Conservation (phyloP, 192 early-diverging fungal genomes). For the Podila epigama region DNA sequence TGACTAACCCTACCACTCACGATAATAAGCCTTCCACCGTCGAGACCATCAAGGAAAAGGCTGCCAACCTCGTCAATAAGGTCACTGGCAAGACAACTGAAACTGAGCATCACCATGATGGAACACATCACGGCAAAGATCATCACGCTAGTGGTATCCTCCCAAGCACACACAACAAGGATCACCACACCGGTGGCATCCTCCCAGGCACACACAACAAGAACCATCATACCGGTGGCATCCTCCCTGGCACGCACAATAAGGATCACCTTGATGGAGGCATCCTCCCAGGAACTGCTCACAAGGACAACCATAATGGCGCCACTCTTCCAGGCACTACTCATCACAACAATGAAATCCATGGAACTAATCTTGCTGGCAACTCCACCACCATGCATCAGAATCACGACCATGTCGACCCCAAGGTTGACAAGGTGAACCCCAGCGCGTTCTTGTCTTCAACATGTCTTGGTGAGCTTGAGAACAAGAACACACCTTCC, state of each 20-base stretch:
- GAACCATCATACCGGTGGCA: no score
- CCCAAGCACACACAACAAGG: no score
- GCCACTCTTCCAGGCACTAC: background rate
- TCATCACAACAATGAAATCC: background rate
- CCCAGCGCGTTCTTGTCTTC: conserved; percentile 9
- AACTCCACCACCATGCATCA: background rate
- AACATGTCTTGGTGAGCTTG: background rate
- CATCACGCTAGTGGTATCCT: background rate
- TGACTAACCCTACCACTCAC: conserved; percentile 1
- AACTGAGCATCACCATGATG: background rate
- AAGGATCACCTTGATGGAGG: no score
- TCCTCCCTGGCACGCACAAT: no score
- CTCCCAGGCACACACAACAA: no score
- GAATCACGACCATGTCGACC: background rate
- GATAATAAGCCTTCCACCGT: conserved; percentile 24
- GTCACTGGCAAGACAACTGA: conserved; percentile 30
- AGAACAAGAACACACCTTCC: background rate
- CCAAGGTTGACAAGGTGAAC: background rate
- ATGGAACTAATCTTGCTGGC: background rate
- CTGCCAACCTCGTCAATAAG: conserved; percentile 16
- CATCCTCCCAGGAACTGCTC: no score
- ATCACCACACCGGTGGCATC: no score
- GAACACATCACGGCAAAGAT: background rate
- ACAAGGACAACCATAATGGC: background rate
- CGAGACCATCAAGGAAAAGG: conserved; percentile 39